phyloP scores from a whole-genome alignment of 2,329 filamentous ascomycete species.

The Verticillium dahliae region DNA sequence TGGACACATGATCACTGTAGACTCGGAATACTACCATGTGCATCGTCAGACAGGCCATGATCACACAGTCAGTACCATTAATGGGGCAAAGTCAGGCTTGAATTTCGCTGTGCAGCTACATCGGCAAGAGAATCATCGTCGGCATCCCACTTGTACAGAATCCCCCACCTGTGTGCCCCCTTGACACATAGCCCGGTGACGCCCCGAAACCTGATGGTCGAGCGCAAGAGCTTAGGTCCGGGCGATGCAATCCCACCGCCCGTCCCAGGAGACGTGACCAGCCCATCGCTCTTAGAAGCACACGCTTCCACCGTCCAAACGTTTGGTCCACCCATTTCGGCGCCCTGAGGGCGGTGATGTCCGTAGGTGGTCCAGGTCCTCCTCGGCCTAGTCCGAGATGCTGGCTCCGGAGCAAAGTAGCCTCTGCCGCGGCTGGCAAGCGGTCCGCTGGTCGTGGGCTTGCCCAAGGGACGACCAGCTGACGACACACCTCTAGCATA shows the following conservation, averaged over 20 bases:
- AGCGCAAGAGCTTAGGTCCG: constrained; percentile 27
- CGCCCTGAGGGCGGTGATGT: constrained; percentile 18
- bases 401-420: constrained; percentile 52
- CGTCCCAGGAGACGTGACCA: constrained; percentile 41
- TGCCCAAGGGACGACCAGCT: background rate
- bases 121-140: constrained; percentile 18
- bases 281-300: constrained; percentile 28
- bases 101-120: constrained; percentile 26
- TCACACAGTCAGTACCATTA: no score
- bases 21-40: no score
- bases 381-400: constrained; percentile 50
- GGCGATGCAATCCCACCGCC: constrained; percentile 18
- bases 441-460: background rate
- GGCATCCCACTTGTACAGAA: constrained; percentile 23
- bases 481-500: constrained; percentile 18
- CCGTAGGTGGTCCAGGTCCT: constrained; percentile 25
- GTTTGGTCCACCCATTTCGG: constrained; percentile 13
- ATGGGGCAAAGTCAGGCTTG: constrained; percentile 22
- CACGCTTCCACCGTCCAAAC: constrained; percentile 8
- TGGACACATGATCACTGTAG: no score
- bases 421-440: constrained; percentile 25
- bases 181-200: constrained; percentile 17
- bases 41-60: no score
- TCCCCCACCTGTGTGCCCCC: constrained; percentile 22
- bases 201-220: constrained; percentile 16